Base-by-base conservation (phyloP, 495 filamentous ascomycete species). In the Astrothelium subdiscretum region DNA sequence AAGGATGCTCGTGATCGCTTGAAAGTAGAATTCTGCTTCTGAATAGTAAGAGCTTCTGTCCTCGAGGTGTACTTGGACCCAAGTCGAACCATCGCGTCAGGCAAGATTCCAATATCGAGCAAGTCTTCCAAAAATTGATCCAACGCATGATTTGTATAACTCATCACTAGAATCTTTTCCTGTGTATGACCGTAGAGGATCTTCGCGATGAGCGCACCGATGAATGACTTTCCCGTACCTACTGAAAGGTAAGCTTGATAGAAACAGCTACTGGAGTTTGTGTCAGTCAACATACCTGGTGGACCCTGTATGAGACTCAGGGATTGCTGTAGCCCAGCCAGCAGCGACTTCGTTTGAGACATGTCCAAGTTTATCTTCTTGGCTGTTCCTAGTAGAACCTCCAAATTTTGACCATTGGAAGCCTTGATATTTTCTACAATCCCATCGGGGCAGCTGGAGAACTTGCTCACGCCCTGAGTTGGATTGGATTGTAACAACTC, bases 161-260 rank as follows among this genome's bases (percentile, higher is more conserved):
- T 80, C 31, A 90, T 69, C 1, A 90, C 83, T 0, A 92, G 72
- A 0, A 90, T 82, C 0, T 62, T 81, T 60, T 83, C 71, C 0
- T 59, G 42, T 0, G 83, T 81, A 44, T 74, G 67, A 26, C 85
- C 73, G 63, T 82, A 71, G 1, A 92, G 59, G 0, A 73, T 70
- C 60, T 87, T 87, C 0, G 83, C 81, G 18, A 89, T 66, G 2
- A 88, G 71, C 0, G 87, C 84, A 0, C 90, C 89, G 32, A 90
- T 82, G 63, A 91, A 89, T 0, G 87, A 89, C 61, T 92, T 92
- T 4, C 90, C 89, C 2, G 88, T 92, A 2, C 88, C 88, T 89
- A 51, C 13, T 38, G 15, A 62, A 58, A 15, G 15, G 3, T 20
- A 4, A 12, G 24, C 20, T 54, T 29, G 20, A 29, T n/a, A 8